Evolutionary conservation across 2,329 filamentous ascomycete species (phyloP).

Genomic region (Colletotrichum acutatum): DNA sequence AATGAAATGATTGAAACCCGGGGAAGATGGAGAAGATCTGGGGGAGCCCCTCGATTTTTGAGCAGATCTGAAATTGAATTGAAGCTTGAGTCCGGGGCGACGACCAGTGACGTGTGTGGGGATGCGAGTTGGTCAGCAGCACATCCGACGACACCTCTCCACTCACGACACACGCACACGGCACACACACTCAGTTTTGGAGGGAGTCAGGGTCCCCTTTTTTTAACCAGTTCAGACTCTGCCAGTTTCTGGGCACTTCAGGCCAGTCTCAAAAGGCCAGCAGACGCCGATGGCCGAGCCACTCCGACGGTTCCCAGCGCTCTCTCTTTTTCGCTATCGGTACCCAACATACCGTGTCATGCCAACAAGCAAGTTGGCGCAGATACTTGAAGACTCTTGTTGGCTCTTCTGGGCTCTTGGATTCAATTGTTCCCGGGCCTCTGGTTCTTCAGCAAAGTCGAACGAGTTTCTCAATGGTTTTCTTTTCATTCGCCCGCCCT

Average conservation of each 20-base stretch:
- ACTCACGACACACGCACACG: neutral
- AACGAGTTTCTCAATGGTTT: neutral
- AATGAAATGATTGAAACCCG: constrained; percentile 31
- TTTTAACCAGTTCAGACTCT: neutral
- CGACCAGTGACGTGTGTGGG: constrained; percentile 30
- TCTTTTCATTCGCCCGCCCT: neutral
- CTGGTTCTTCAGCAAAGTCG: neutral
- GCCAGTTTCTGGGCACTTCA: neutral
- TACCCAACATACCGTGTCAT: neutral
- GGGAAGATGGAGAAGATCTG: constrained; percentile 36
- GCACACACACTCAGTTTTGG: neutral
- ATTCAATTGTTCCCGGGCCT: neutral
- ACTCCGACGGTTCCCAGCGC: neutral
- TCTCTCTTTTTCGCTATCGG: neutral
- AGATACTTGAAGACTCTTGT: neutral
- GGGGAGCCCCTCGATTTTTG: constrained; percentile 35
- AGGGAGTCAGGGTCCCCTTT: neutral
- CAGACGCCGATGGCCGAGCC: neutral
- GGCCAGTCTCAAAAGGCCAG: neutral
- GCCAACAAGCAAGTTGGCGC: neutral
- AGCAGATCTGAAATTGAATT: constrained; percentile 32
- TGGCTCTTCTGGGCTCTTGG: neutral
- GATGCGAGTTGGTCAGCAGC: constrained; percentile 27
- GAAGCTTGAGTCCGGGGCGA: constrained; percentile 14
- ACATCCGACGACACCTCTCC: constrained; percentile 22